phyloP scores from a whole-genome alignment of 1,139 yeast species.

The Candida sanyaensis region DNA sequence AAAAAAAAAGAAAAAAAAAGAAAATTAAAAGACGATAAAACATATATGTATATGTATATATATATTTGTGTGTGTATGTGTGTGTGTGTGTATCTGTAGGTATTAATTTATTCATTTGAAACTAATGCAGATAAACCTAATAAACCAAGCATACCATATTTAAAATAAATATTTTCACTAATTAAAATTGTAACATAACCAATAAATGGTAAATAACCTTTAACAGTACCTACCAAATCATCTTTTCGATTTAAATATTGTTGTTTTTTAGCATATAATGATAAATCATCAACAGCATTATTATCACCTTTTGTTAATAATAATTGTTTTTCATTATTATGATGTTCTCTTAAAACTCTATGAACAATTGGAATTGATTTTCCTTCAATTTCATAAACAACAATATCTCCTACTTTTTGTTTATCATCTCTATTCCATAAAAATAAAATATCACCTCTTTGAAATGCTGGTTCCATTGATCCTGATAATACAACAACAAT shows the following conservation, averaged over 20 bases:
- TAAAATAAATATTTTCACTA: slow-evolving; percentile 84
- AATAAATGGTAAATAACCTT: slow-evolving; percentile 85
- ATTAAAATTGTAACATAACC: slow-evolving; percentile 92
- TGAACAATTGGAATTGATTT: slow-evolving; percentile 93
- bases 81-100: no score
- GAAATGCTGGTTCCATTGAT: slow-evolving; percentile 99
- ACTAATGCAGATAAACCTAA: slow-evolving; percentile 61
- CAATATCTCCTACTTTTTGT: slow-evolving; percentile 88
- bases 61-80: no score
- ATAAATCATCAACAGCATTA: slow-evolving; percentile 88
- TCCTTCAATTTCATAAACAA: slow-evolving; percentile 85
- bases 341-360: slow-evolving; percentile 86
- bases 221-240: slow-evolving; percentile 88
- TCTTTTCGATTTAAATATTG: slow-evolving; percentile 70
- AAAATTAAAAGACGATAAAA: background rate
- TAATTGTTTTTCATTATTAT: slow-evolving; percentile 58
- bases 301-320: slow-evolving; percentile 95
- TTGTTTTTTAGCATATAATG: slow-evolving; percentile 77
- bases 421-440: slow-evolving; percentile 79
- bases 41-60: background rate
- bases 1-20: no score
- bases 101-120: no score
- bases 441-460: slow-evolving; percentile 91
- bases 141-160: slow-evolving; percentile 67
- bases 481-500: slow-evolving; percentile 96